Evolutionary conservation across 768 basidiomycete genomes (phyloP), one percentile per base, ranked within the genome.

Genomic region (Tricholoma flavovirens): DNA sequence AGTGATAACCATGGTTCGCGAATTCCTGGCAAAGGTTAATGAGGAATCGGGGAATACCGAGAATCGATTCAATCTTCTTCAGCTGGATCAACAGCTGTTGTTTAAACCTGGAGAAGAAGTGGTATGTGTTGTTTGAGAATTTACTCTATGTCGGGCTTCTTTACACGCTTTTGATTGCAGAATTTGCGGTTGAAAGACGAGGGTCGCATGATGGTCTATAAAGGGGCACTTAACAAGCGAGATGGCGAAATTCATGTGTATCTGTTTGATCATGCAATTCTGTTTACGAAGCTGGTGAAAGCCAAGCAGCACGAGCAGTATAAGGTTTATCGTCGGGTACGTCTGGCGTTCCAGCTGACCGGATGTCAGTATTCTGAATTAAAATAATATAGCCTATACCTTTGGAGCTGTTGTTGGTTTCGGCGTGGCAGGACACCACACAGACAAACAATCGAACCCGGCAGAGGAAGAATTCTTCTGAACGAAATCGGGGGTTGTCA

Each of bases 31-130:
- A 49, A 87, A 87, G 59, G 95, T 98, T 64, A 98, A 98, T 68
- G 75, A 85, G 19, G 96, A 98, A 73, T 93, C 90, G 6, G 97
- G 97, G 17, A 94, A 88, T 75, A 84, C 93, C 40, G 97, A 98
- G 75, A 98, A 98, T 67, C 78, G 94, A 57, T 98, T 98, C 76
- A 97, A 97, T 69, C 77, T 99, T 53, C 75, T 92, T 52, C 96
- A 99, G 71, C 78, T 99, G 35, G 93, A 97, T 64, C 86, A 89
- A 66, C 94, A 98, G 73, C 75, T 99, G 38, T 75, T 88, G 35
- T 98, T 94, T 73, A 83, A 88, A 57, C 91, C 87, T 6, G 92
- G 91, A 49, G 96, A 98, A 67, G 80, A 87, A 70, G 90, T 95
- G 69, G 93, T 94, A 59, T 66, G 89, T 77, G 24, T 52, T 24